Evolutionary conservation across 495 filamentous ascomycete species (phyloP), one percentile per base, ranked within the genome.

Genomic region (Thermothielavioides terrestris): DNA sequence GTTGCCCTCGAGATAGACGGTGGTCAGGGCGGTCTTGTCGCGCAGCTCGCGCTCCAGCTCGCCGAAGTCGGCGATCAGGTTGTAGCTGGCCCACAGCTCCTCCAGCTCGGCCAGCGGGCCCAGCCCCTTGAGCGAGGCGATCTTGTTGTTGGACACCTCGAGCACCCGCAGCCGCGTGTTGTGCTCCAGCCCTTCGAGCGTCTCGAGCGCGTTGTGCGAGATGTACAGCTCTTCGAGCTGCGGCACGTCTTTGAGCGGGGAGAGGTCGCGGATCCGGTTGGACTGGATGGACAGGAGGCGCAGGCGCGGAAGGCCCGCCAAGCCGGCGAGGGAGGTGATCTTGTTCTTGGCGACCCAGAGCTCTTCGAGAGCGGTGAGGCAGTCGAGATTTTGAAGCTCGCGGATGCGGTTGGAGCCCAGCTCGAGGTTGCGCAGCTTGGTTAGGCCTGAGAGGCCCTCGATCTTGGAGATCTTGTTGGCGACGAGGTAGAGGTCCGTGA

Each of bases 311-410:
- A 99, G 77, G 14, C 73, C 74, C 26, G 76, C 74, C 26, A 97
- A 75, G 49, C 64, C 85, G 60, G 82, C 84, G 46, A 98, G 75
- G 64, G 89, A 80, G 2, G 83, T 86, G 58, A 99, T 95, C 62
- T 95, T 95, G 66, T 99, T 99, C 77, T 96, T 96, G 30, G 91
- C 92, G 7, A 99, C 71, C 94, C 94, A 99, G 11, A 99, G 76
- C 62, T 95, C 77, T 63, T 96, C 84, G 35, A 99, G 66, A 2
- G 77, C 74, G 4, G 68, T 78, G 51, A 99, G 70, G 5, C 74
- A 76, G 21, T 90, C 86, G 27, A 99, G 77, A 59, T 92, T 92
- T 61, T 94, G 76, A 39, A 99, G 90, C 65, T 88, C 84, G 58
- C 89, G 70, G 63, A 98, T 94, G 39, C 86, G 71, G 68, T 99